Evolutionary conservation across 1,284 basidiomycete species (phyloP).

Genomic region (Hemileia vastatrix): DNA sequence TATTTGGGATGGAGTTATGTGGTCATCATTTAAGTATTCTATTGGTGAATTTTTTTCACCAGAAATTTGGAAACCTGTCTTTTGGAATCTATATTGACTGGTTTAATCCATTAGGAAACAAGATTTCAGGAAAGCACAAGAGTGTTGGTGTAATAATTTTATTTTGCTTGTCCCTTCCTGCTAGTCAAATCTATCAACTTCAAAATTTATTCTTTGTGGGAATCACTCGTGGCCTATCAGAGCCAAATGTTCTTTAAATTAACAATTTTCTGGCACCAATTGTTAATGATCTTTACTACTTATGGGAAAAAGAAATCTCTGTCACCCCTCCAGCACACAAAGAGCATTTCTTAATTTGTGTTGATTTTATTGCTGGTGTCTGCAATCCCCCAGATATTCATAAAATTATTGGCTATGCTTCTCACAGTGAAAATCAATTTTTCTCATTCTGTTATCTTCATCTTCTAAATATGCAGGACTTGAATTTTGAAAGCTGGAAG

Average conservation of each 20-base stretch:
- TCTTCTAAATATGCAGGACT: background rate
- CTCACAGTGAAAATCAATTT: background rate
- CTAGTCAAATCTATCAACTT: slow-evolving; percentile 10
- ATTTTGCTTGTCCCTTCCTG: slow-evolving; percentile 16
- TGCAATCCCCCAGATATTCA: background rate
- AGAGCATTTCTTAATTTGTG: background rate
- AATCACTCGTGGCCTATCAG: slow-evolving; percentile 10
- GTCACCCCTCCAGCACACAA: background rate
- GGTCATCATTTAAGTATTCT: slow-evolving; percentile 1
- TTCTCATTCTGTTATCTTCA: background rate
- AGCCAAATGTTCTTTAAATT: slow-evolving; percentile 5
- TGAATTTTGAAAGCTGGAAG: background rate
- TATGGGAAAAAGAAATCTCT: background rate
- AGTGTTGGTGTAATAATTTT: slow-evolving; percentile 12
- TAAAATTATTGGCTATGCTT: background rate
- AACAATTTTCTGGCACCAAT: background rate
- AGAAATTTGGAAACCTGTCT: slow-evolving; percentile 2
- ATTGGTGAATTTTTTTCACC: background rate
- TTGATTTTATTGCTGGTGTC: background rate
- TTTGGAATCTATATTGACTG: slow-evolving; percentile 17
- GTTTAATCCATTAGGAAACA: slow-evolving; percentile 16
- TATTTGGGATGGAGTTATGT: slow-evolving; percentile 9
- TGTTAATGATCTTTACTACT: background rate
- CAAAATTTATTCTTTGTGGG: slow-evolving; percentile 18
- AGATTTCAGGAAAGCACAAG: slow-evolving; percentile 15